These are phyloP conservation scores for Leccinum longicurvipes DNA, from an alignment of 768 basidiomycete genomes.

Conservation along the genomic window DNA sequence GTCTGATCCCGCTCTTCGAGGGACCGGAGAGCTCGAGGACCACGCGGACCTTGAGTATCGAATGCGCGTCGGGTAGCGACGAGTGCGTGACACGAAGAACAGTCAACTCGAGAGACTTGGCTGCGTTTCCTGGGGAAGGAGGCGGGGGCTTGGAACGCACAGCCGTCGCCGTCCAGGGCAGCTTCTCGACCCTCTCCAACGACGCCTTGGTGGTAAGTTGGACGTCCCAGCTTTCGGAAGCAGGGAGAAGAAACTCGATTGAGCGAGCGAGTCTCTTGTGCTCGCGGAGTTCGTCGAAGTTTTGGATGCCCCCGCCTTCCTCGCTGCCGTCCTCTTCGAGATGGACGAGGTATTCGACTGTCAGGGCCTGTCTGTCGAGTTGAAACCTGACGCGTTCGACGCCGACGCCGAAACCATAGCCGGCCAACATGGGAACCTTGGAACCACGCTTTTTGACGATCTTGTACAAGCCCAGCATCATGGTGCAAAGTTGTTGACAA, in stretches of 20 bases:
- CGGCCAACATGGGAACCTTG: slow-evolving; percentile 69
- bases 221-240: slow-evolving; percentile 81
- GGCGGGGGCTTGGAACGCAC: slow-evolving; percentile 40
- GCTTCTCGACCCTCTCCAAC: slow-evolving; percentile 62
- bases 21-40: slow-evolving; percentile 78
- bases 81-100: slow-evolving; percentile 71
- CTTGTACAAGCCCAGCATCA: slow-evolving; percentile 78
- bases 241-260: slow-evolving; percentile 78
- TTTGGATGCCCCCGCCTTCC: slow-evolving; percentile 31
- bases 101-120: slow-evolving; percentile 47
- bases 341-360: slow-evolving; percentile 80
- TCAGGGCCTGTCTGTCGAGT: slow-evolving; percentile 76
- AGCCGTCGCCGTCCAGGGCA: slow-evolving; percentile 71
- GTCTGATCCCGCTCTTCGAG: slow-evolving; percentile 63
- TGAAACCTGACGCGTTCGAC: slow-evolving; percentile 80
- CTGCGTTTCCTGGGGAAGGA: slow-evolving; percentile 29
- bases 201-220: slow-evolving; percentile 74
- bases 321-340: slow-evolving; percentile 49
- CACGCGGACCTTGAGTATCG: slow-evolving; percentile 76
- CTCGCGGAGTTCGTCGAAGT: slow-evolving; percentile 69
- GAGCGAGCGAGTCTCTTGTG: slow-evolving; percentile 68
- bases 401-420: slow-evolving; percentile 79
- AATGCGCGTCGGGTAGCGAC: slow-evolving; percentile 65
- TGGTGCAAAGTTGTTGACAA: slow-evolving; percentile 80
- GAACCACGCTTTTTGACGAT: slow-evolving; percentile 73